phyloP scores from a whole-genome alignment of 441 rosid genomes.

The Brassica hybrid region DNA sequence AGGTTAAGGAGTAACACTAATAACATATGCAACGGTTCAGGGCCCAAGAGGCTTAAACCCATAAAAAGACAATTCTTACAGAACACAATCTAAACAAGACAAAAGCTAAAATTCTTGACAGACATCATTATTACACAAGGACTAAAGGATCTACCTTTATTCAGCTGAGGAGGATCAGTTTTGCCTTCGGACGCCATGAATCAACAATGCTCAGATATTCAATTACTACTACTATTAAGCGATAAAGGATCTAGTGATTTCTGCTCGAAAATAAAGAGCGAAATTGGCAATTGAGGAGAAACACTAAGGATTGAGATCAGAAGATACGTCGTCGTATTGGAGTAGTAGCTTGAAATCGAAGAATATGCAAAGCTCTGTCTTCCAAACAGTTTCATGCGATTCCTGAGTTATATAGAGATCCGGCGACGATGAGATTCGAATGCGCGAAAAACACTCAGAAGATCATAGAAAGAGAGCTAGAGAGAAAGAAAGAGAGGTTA shows the following conservation, averaged over 20 bases:
- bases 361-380: slow-evolving; percentile 53
- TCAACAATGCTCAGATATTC: slow-evolving; percentile 24
- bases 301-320: slow-evolving; percentile 70
- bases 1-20: not conserved
- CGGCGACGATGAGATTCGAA: slow-evolving; percentile 26
- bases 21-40: not conserved
- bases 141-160: slow-evolving; percentile 52
- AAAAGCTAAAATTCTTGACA: not conserved
- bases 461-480: slow-evolving; percentile 8
- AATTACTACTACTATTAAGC: slow-evolving; percentile 30
- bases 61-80: not conserved
- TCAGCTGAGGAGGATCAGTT: slow-evolving; percentile 69
- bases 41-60: slow-evolving; percentile 31
- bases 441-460: slow-evolving; percentile 1
- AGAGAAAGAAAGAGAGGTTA: slow-evolving; percentile 8
- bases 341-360: slow-evolving; percentile 59
- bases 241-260: slow-evolving; percentile 53
- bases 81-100: not conserved
- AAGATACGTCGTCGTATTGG: slow-evolving; percentile 46
- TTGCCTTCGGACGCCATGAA: slow-evolving; percentile 69
- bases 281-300: slow-evolving; percentile 69
- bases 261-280: slow-evolving; percentile 56
- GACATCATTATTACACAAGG: not conserved
- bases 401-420: slow-evolving; percentile 5
- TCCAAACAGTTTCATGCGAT: slow-evolving; percentile 89